Evolutionary conservation across 140 eudicot genomes (phyloP).

Genomic region (Bidens hawaiensis): DNA sequence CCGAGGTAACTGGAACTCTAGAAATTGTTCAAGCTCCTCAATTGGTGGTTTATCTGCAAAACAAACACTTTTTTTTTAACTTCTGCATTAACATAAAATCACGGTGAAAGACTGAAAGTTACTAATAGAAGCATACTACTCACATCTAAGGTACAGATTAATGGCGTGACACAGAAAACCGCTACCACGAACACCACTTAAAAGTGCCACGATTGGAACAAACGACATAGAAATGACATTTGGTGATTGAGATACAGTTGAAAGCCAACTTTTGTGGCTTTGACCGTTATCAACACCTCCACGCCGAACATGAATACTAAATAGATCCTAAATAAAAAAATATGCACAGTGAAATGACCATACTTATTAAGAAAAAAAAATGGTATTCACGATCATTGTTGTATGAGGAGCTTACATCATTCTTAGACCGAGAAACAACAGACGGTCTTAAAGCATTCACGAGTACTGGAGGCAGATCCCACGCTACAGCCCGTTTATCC

Average conservation of each 20-base stretch:
- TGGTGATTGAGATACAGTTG: constrained; percentile 82
- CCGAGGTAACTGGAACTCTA: constrained; percentile 91
- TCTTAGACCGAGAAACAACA: constrained; percentile 58
- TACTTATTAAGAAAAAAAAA: not conserved
- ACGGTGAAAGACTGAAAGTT: too few relatives aligned
- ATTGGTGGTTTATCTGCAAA: constrained; percentile 84
- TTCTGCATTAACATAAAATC: too few relatives aligned
- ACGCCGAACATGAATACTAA: constrained; percentile 68
- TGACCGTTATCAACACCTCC: constrained; percentile 87
- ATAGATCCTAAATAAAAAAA: constrained; percentile 54
- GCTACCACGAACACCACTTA: constrained; percentile 84
- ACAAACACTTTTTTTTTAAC: not conserved
- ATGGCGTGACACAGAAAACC: constrained; percentile 92
- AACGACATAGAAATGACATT: constrained; percentile 85
- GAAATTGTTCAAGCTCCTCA: constrained; percentile 87
- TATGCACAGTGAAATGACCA: not conserved
- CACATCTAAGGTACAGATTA: constrained; percentile 86
- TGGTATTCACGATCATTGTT: not conserved
- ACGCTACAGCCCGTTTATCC: constrained; percentile 55
- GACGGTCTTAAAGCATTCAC: constrained; percentile 57
- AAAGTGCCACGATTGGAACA: constrained; percentile 80
- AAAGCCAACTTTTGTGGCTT: constrained; percentile 84
- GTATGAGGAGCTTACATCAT: constrained; percentile 58
- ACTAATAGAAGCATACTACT: constrained; percentile 52
- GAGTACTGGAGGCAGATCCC: constrained; percentile 52